Conservation (phyloP, 2,329 filamentous ascomycete species). For the Fusarium nematophilum region DNA sequence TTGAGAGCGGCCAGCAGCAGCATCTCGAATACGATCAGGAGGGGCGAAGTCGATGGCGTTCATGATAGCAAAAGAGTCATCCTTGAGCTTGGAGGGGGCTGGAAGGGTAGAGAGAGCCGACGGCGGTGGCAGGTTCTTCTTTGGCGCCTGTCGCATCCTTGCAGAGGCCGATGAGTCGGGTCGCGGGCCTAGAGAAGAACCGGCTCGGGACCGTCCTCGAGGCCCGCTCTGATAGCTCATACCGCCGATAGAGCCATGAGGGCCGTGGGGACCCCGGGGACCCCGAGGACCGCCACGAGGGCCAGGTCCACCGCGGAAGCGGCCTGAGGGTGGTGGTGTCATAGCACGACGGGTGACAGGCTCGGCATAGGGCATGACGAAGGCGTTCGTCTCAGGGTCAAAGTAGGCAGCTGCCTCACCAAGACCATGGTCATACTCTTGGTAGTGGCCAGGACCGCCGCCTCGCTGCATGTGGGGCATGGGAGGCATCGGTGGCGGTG, state of each 20-base stretch:
- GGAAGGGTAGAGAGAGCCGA: slow-evolving; percentile 79
- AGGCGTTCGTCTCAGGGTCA: slow-evolving; percentile 75
- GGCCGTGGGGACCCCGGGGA: slow-evolving; percentile 50
- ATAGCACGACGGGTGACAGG: slow-evolving; percentile 90
- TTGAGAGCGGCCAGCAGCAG: slow-evolving; percentile 75
- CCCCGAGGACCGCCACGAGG: slow-evolving; percentile 42
- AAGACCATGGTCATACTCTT: slow-evolving; percentile 78
- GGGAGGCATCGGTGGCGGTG: slow-evolving; percentile 56
- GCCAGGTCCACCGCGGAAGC: slow-evolving; percentile 54
- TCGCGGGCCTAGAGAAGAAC: slow-evolving; percentile 61
- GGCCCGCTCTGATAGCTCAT: slow-evolving; percentile 58
- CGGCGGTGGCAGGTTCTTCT: slow-evolving; percentile 74
- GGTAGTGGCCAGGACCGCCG: slow-evolving; percentile 67
- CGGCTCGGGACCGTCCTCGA: slow-evolving; percentile 69
- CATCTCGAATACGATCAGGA: slow-evolving; percentile 73
- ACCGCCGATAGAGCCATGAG: slow-evolving; percentile 62
- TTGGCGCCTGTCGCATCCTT: slow-evolving; percentile 52
- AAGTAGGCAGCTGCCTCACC: slow-evolving; percentile 74
- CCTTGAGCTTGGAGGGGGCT: slow-evolving; percentile 84
- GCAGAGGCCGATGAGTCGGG: slow-evolving; percentile 74
- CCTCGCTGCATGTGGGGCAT: slow-evolving; percentile 44
- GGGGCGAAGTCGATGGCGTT: slow-evolving; percentile 87
- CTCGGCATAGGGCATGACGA: slow-evolving; percentile 85
- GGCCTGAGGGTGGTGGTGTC: slow-evolving; percentile 83
- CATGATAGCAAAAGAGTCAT: slow-evolving; percentile 79